phyloP scores from a whole-genome alignment of 2,329 filamentous ascomycete genomes.

The Calonectria pteridis region DNA sequence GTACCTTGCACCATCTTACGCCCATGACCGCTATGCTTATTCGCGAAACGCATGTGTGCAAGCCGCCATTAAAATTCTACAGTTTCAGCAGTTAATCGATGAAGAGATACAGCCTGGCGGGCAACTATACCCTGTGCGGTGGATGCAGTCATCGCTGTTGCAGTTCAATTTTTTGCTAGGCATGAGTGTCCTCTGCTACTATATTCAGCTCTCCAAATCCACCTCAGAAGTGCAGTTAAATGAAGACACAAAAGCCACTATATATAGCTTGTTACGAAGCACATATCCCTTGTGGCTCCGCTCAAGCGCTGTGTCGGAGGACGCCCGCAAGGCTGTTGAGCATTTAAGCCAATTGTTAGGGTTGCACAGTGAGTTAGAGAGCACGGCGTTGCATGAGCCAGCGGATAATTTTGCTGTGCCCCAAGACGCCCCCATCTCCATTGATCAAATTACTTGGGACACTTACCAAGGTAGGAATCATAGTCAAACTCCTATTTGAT shows the following conservation, averaged over 20 bases:
- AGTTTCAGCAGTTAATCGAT: constrained; percentile 8
- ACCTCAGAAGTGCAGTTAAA: not conserved
- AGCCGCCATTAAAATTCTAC: constrained; percentile 1
- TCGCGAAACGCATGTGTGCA: constrained; percentile 7
- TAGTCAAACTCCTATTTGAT: not conserved
- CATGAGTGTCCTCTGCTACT: constrained; percentile 20
- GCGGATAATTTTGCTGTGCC: not conserved
- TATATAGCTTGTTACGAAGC: not conserved
- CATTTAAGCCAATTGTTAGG: not conserved
- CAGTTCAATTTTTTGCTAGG: constrained; percentile 12
- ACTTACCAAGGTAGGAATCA: not conserved
- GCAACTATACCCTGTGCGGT: constrained; percentile 3
- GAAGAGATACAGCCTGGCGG: constrained; percentile 10
- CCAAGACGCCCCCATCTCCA: not conserved
- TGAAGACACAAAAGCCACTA: not conserved
- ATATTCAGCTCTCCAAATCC: not conserved
- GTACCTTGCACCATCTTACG: not conserved
- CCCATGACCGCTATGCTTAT: not conserved
- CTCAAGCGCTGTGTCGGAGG: not conserved
- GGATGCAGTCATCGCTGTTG: constrained; percentile 1
- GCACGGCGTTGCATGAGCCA: not conserved
- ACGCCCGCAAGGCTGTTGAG: not conserved
- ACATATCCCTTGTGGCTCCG: not conserved
- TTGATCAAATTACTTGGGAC: not conserved
- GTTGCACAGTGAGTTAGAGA: not conserved